Evolutionary conservation across 2,329 filamentous ascomycete species (phyloP), one percentile per base, ranked within the genome.

Genomic region (Epichloe typhina): DNA sequence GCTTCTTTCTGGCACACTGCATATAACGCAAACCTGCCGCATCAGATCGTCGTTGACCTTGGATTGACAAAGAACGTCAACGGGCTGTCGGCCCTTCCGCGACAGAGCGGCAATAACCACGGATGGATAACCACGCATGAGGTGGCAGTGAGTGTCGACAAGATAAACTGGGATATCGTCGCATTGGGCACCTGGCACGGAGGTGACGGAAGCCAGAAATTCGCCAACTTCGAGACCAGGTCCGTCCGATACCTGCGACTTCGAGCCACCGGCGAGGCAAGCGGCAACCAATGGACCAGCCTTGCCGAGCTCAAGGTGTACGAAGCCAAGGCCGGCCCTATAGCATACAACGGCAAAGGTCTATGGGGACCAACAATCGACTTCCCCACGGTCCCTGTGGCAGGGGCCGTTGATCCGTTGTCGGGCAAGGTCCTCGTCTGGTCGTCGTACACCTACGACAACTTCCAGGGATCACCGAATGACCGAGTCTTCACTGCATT

Each of bases 381-480:
- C 56, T 62, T 69, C 37, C 65, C 66, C 3, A 59, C 68, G 17
- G 63, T 69, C 1, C 63, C 66, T 11, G 66, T 62, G 4, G 52
- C 53, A 12, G 53, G 19, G 2, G 31, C 43, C 19, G 53, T 55
- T 1, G 38, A 55, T 31, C 53, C 52, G 8, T 11, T 35, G 4
- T n/a, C 49, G 5, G 49, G 52, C 44, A 35, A 47, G 2, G 47
- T 55, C 1, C 21, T 52, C 21, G 37, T 55, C 15, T 55, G 50
- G 52, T 53, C 31, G 47, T 56, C 47, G 49, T 53, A 37, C 48
- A 38, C 46, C 2, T 53, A 55, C 19, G 50, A 58, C 50, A 48
- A 52, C 31, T 57, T 52, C 39, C 26, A 19, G 49, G 54, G 55
- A 2, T 51, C 52, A 0, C 19, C 54, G n/a, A 33, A 23, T 3